Evolutionary conservation across 805 yeast genomes (phyloP).

Genomic region (Wickerhamomyces queroliae): DNA sequence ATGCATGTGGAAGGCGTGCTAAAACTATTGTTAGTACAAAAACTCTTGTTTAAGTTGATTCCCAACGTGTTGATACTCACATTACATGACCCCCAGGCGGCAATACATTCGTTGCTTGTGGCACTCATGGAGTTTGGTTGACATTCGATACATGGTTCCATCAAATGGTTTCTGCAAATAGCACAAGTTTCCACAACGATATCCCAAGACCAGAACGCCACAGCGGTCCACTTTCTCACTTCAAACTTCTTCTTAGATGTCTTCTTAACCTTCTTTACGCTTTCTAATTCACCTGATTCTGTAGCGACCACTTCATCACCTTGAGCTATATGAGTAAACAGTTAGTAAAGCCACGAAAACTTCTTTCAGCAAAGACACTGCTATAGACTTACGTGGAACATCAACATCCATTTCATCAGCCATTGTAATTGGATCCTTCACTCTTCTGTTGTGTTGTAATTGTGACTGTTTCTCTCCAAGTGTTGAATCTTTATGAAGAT

Average conservation of each 20-base stretch:
- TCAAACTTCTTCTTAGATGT: conserved; percentile 70
- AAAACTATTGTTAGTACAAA: neutral
- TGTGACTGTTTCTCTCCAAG: too few relatives aligned
- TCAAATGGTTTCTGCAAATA: conserved; percentile 93
- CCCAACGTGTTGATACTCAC: conserved; percentile 10
- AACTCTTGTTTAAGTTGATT: too few relatives aligned
- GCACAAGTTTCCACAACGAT: conserved; percentile 95
- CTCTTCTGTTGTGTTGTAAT: too few relatives aligned
- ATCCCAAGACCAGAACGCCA: conserved; percentile 99
- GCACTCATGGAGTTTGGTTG: conserved; percentile 72
- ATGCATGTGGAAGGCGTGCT: conserved; percentile 96
- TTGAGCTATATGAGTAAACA: neutral
- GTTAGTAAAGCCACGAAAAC: neutral
- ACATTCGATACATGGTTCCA: conserved; percentile 98
- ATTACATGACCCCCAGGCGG: conserved; percentile 96
- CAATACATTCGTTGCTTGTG: conserved; percentile 72
- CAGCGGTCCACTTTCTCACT: conserved; percentile 97
- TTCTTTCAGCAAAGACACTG: neutral
- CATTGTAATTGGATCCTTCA: too few relatives aligned
- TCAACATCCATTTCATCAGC: conserved; percentile 22
- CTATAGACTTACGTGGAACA: conserved; percentile 13
- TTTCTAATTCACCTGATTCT: conserved; percentile 5
- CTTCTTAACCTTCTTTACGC: conserved; percentile 10
- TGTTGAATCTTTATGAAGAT: too few relatives aligned
- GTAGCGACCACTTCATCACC: neutral